Percentiles rank a stretch among this genome's conserved stretches.
These are phyloP conservation scores for Aspergillus sp. DNA, from an alignment of 2,329 filamentous ascomycete genomes.

Conservation along the genomic window DNA sequence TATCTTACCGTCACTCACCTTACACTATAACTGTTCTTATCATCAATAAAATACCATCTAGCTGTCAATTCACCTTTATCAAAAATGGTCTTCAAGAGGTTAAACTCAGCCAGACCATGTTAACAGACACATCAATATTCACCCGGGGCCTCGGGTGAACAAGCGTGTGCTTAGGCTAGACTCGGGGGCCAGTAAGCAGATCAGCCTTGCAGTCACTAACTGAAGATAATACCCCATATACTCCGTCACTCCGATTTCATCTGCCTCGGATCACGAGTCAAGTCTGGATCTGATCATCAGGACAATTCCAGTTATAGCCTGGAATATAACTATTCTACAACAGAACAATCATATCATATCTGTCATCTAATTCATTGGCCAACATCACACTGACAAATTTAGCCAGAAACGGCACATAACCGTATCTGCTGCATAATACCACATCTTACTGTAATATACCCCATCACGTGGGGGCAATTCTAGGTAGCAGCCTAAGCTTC, in stretches of 20 bases:
- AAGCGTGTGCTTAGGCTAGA: not conserved
- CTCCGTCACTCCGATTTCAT: not conserved
- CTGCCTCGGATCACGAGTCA: not conserved
- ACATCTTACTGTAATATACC: not conserved
- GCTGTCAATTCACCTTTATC: not conserved
- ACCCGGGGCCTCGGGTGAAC: not conserved
- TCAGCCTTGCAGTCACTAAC: not conserved
- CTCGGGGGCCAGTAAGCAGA: not conserved
- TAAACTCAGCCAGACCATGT: not conserved
- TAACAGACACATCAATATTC: not conserved
- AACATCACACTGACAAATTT: not conserved
- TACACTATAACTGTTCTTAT: no score
- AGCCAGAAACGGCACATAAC: not conserved
- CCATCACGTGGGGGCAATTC: not conserved
- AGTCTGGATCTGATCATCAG: not conserved
- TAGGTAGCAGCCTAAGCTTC: not conserved
- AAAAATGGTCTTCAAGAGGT: no score
- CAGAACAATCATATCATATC: not conserved
- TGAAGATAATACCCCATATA: not conserved
- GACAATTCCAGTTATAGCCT: not conserved
- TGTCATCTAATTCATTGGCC: not conserved
- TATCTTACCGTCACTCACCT: no score
- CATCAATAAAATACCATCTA: no score
- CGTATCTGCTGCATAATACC: not conserved
- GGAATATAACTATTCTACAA: not conserved